phyloP scores from a whole-genome alignment of 2,329 filamentous ascomycete species.

The Bipolaris zeicola region DNA sequence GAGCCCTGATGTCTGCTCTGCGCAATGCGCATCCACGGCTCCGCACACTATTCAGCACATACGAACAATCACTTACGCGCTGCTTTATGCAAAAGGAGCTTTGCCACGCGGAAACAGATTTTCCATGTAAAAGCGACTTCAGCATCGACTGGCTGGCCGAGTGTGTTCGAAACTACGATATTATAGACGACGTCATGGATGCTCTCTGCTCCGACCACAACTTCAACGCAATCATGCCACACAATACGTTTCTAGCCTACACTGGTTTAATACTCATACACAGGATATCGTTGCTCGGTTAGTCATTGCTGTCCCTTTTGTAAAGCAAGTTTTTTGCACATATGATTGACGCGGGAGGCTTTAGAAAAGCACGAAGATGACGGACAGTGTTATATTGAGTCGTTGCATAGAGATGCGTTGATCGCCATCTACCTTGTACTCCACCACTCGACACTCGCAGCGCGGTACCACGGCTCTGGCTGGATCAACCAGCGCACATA shows the following conservation, averaged over 20 bases:
- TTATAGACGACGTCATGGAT: conserved; percentile 41
- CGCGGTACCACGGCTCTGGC: conserved; percentile 40
- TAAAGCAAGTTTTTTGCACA: too few relatives aligned
- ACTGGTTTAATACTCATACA: conserved; percentile 38
- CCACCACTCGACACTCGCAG: conserved; percentile 35
- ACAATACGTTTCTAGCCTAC: conserved; percentile 36
- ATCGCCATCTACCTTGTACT: conserved; percentile 37
- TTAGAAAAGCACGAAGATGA: conserved; percentile 18
- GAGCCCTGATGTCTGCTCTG: conserved; percentile 25
- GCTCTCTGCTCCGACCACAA: conserved; percentile 34
- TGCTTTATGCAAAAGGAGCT: conserved; percentile 33
- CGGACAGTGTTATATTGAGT: conserved; percentile 29
- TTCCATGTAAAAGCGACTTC: conserved; percentile 20
- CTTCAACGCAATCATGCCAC: conserved; percentile 27
- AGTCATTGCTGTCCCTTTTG: background rate
- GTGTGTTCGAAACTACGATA: conserved; percentile 39
- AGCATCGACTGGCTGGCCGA: conserved; percentile 32
- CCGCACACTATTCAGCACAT: conserved; percentile 24
- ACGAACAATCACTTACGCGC: conserved; percentile 35
- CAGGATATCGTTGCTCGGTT: conserved; percentile 25
- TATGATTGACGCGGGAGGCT: conserved; percentile 3
- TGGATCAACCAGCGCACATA: conserved; percentile 41
- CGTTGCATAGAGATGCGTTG: conserved; percentile 31
- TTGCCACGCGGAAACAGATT: conserved; percentile 36
- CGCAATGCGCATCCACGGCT: conserved; percentile 27